These are phyloP conservation scores for Calonectria pteridis DNA, from an alignment of 2,329 filamentous ascomycete species.

Conservation along the genomic window DNA sequence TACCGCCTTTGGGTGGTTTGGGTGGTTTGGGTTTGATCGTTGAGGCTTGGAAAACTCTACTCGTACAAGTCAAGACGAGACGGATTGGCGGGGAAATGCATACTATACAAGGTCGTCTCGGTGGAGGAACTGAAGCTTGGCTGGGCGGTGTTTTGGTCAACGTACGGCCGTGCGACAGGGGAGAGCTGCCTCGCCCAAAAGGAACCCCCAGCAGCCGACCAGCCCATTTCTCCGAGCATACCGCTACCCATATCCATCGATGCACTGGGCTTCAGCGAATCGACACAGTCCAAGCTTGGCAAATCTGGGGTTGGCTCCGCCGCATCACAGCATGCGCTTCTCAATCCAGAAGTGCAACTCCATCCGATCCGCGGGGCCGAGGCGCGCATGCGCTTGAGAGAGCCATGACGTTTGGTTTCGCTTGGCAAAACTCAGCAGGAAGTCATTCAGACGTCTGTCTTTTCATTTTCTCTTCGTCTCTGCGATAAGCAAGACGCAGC, in stretches of 20 bases:
- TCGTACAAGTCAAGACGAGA: background rate
- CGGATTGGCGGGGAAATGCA: slow-evolving; percentile 13
- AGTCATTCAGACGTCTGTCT: background rate
- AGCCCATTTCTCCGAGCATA: slow-evolving; percentile 22
- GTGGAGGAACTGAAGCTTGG: slow-evolving; percentile 9
- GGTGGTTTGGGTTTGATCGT: background rate
- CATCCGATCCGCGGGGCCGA: background rate
- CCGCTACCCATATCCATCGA: background rate
- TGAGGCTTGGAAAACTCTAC: background rate
- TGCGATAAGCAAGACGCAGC: slow-evolving; percentile 17
- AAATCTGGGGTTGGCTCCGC: slow-evolving; percentile 27
- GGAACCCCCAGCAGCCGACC: slow-evolving; percentile 1
- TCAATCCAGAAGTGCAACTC: slow-evolving; percentile 5
- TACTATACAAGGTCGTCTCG: slow-evolving; percentile 1
- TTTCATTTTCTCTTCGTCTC: background rate
- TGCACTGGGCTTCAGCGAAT: background rate
- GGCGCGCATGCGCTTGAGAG: background rate
- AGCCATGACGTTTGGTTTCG: background rate
- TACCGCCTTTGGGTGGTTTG: background rate
- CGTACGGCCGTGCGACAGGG: slow-evolving; percentile 20
- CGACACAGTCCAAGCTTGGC: slow-evolving; percentile 9
- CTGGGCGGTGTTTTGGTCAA: slow-evolving; percentile 17
- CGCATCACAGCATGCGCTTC: background rate
- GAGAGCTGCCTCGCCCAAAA: slow-evolving; percentile 1
- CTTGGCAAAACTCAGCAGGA: slow-evolving; percentile 5